phyloP scores from a whole-genome alignment of 495 filamentous ascomycete species.

The Clohesyomyces aquaticus region DNA sequence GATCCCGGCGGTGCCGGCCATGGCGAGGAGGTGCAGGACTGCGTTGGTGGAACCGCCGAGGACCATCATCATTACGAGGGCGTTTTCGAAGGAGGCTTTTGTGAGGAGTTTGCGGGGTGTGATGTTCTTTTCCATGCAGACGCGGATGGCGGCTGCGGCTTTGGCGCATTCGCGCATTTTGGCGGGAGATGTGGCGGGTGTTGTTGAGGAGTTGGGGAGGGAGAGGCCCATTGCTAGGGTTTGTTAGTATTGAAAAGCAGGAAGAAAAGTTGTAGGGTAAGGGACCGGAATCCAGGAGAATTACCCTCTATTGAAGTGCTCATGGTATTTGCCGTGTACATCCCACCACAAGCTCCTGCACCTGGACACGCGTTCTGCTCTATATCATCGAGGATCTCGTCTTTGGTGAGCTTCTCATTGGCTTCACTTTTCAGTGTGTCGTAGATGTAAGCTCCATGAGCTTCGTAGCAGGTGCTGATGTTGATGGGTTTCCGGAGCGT shows the following conservation, averaged over 20 bases:
- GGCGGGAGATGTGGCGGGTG: conserved; percentile 81
- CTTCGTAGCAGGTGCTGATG: conserved; percentile 89
- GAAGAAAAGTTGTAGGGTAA: neutral
- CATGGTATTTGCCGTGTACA: conserved; percentile 98
- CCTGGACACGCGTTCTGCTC: conserved; percentile 86
- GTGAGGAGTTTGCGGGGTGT: conserved; percentile 83
- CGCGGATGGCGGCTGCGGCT: conserved; percentile 81
- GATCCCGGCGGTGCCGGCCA: conserved; percentile 87
- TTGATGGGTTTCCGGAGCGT: conserved; percentile 82
- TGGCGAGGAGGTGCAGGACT: conserved; percentile 91
- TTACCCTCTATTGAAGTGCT: conserved; percentile 83
- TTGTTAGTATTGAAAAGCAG: neutral
- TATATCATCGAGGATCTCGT: conserved; percentile 85
- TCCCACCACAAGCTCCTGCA: conserved; percentile 93
- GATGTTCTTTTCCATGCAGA: conserved; percentile 87
- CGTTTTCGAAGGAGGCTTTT: conserved; percentile 87
- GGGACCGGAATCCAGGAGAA: neutral
- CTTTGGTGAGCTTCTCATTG: conserved; percentile 63
- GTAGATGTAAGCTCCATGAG: conserved; percentile 83
- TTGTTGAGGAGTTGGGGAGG: conserved; percentile 87
- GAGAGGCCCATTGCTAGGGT: conserved; percentile 75
- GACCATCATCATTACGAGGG: conserved; percentile 89
- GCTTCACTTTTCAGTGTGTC: conserved; percentile 63
- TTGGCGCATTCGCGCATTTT: conserved; percentile 92
- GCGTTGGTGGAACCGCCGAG: conserved; percentile 91